Conservation (phyloP, 495 filamentous ascomycete species). For the Xylaria grammica region DNA sequence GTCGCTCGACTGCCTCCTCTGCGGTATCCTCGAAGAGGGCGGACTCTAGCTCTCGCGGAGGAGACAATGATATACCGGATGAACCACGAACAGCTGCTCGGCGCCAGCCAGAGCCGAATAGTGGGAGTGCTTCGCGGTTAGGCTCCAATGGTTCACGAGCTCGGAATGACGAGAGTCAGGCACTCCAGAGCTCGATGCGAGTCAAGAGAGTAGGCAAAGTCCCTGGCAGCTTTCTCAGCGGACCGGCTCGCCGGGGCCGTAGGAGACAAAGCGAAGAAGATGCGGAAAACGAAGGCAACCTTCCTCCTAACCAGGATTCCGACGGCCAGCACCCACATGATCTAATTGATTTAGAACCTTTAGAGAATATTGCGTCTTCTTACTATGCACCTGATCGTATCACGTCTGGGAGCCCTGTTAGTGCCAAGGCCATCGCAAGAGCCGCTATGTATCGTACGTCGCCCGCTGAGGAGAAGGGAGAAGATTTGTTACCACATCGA, state of each 20-base stretch:
- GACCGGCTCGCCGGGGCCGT: conserved; percentile 73
- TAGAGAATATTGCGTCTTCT: conserved; percentile 42
- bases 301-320: conserved; percentile 40
- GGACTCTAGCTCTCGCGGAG: conserved; percentile 32
- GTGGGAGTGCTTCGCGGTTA: conserved; percentile 56
- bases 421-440: conserved; percentile 41
- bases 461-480: conserved; percentile 25
- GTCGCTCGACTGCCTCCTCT: conserved; percentile 46
- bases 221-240: conserved; percentile 74
- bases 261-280: conserved; percentile 78
- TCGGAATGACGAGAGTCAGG: conserved; percentile 61
- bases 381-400: conserved; percentile 47
- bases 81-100: conserved; percentile 49
- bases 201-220: conserved; percentile 74
- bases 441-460: conserved; percentile 40
- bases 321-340: conserved; percentile 40
- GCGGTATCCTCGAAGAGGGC: conserved; percentile 44
- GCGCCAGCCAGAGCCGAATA: conserved; percentile 35
- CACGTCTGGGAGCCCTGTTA: conserved; percentile 52
- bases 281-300: conserved; percentile 48
- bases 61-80: conserved; percentile 46
- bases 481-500: conserved; percentile 21
- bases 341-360: conserved; percentile 24
- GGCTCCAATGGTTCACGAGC: conserved; percentile 53
- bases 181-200: conserved; percentile 70